phyloP scores from a whole-genome alignment of 1,284 basidiomycete genomes.

The Xerocomus cyaneibrunnescens region DNA sequence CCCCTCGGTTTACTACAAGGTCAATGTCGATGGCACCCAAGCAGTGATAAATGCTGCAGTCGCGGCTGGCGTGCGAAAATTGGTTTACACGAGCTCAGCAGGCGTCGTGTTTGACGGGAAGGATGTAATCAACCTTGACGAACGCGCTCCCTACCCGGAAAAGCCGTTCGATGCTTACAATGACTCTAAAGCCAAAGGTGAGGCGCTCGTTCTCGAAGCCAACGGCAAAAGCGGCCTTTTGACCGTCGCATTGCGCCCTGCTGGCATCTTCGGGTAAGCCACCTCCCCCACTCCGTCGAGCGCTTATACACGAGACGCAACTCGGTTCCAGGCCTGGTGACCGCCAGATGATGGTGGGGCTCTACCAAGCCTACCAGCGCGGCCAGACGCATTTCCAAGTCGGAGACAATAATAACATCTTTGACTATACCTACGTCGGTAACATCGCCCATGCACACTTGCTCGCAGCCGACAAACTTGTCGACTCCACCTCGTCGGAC shows the following conservation, averaged over 20 bases:
- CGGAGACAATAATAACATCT: constrained; percentile 91
- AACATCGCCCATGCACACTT: constrained; percentile 96
- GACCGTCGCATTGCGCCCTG: constrained; percentile 90
- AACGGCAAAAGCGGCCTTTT: constrained; percentile 82
- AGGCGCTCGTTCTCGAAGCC: constrained; percentile 80
- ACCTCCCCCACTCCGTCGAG: neutral
- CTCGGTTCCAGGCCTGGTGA: constrained; percentile 74
- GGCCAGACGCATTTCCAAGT: constrained; percentile 93
- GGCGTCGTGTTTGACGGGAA: constrained; percentile 89
- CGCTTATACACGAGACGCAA: neutral
- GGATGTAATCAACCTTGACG: constrained; percentile 86
- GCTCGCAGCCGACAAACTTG: constrained; percentile 87
- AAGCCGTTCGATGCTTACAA: constrained; percentile 91
- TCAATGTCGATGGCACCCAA: constrained; percentile 92
- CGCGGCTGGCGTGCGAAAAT: constrained; percentile 72
- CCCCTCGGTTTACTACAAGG: constrained; percentile 81
- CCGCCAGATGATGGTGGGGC: constrained; percentile 80
- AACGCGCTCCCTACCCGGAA: constrained; percentile 78
- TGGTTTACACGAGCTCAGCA: constrained; percentile 95
- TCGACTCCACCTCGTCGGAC: constrained; percentile 35
- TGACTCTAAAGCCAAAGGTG: constrained; percentile 93
- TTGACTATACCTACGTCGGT: constrained; percentile 97
- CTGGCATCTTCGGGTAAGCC: constrained; percentile 93
- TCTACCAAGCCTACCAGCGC: constrained; percentile 79
- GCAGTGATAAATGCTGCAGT: constrained; percentile 83